phyloP scores from a whole-genome alignment of 176 grass and related monocot species.

The Zoysia pacifica region DNA sequence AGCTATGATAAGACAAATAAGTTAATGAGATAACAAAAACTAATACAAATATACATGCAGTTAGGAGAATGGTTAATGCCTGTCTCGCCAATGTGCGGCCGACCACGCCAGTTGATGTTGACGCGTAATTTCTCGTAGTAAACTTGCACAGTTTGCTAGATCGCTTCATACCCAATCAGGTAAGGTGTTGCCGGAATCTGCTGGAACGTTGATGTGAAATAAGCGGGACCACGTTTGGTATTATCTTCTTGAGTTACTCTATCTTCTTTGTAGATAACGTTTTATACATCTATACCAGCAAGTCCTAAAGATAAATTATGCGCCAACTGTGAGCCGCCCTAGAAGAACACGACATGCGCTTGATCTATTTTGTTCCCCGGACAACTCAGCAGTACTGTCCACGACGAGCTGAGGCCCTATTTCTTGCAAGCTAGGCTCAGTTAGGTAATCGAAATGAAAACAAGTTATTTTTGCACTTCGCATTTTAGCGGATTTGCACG shows the following conservation, averaged over 20 bases:
- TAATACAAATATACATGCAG: too few species aligned
- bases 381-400: neutral
- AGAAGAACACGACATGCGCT: too few species aligned
- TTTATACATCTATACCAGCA: too few species aligned
- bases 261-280: neutral
- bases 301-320: too few species aligned
- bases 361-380: neutral
- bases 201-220: neutral
- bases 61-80: too few species aligned
- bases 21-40: too few species aligned
- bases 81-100: too few species aligned
- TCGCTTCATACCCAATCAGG: neutral
- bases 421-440: slow-evolving; percentile 15
- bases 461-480: neutral
- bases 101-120: too few species aligned
- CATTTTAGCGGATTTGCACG: neutral
- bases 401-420: neutral
- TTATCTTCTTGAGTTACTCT: neutral
- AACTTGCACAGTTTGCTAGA: neutral
- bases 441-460: neutral
- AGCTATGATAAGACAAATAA: too few species aligned
- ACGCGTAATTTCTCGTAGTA: neutral
- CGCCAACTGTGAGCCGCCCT: too few species aligned
- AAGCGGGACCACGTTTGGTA: neutral
- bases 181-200: slow-evolving; percentile 8